A percentile compares a stretch with the other conserved stretches of the same genome.
These are phyloP conservation scores for Candida sp. DNA, from an alignment of 1,139 yeast genomes.

Conservation along the genomic window DNA sequence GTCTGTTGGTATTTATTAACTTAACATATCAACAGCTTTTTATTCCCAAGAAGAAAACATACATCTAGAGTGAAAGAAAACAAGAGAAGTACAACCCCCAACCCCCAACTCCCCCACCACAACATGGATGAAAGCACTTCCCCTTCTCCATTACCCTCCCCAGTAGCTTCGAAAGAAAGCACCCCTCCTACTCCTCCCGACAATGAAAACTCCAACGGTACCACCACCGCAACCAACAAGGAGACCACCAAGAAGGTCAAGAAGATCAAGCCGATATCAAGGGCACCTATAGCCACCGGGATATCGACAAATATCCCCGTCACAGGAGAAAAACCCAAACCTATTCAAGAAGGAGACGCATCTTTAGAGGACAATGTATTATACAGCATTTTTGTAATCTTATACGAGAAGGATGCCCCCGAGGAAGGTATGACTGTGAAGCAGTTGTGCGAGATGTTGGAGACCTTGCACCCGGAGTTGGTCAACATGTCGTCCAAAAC, in stretches of 20 bases:
- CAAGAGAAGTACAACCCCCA: background rate
- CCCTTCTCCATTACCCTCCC: background rate
- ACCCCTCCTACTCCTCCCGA: conserved; percentile 3
- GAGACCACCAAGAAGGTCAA: conserved; percentile 18
- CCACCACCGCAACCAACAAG: background rate
- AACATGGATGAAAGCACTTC: conserved; percentile 2
- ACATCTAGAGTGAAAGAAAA: background rate
- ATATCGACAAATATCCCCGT: conserved; percentile 81
- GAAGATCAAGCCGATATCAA: conserved; percentile 41
- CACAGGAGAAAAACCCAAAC: conserved; percentile 79
- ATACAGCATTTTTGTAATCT: conserved; percentile 71
- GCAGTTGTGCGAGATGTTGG: conserved; percentile 76
- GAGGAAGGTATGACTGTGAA: conserved; percentile 86
- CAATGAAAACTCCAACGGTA: background rate
- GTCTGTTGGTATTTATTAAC: conserved; percentile 6
- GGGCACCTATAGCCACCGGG: conserved; percentile 67
- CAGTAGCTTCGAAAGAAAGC: conserved; percentile 3
- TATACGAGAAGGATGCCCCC: conserved; percentile 68
- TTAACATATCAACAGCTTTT: conserved; percentile 4
- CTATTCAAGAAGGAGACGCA: conserved; percentile 60
- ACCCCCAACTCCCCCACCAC: background rate
- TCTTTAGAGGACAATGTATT: conserved; percentile 78
- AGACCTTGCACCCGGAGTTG: conserved; percentile 81
- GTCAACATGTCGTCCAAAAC: conserved; percentile 78
- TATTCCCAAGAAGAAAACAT: background rate